Evolutionary conservation across 129 eudicot genomes (phyloP).

Genomic region (Rutidosis leptorrhynchoides): DNA sequence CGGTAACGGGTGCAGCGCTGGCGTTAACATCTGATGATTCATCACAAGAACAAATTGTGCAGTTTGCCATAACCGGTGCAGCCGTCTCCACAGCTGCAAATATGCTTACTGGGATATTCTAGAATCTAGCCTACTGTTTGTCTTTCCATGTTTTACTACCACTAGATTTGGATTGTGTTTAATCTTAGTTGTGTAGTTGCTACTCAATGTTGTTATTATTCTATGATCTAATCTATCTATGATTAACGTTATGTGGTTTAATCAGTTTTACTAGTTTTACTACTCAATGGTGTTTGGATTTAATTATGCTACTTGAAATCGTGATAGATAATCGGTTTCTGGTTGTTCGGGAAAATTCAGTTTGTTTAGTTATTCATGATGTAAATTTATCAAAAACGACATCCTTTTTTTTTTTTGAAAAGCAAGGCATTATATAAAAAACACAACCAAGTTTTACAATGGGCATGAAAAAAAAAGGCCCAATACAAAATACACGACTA

Average conservation of each 20-base stretch:
- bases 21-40: conserved; percentile 56
- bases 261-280: neutral
- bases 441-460: no score
- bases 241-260: neutral
- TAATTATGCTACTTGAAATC: no score
- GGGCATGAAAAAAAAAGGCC: no score
- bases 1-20: conserved; percentile 69
- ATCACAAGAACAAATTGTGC: conserved; percentile 73
- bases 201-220: neutral
- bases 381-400: no score
- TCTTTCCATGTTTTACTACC: neutral
- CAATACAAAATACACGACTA: no score
- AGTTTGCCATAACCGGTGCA: conserved; percentile 81
- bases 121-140: neutral
- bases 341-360: no score
- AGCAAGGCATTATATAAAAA: no score
- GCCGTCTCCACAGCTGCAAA: conserved; percentile 82
- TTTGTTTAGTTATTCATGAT: no score
- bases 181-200: neutral
- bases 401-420: no score
- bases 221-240: neutral
- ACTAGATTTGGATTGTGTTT: neutral
- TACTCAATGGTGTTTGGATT: no score
- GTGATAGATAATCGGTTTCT: no score
- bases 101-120: conserved; percentile 77